Evolutionary conservation across 768 basidiomycete species (phyloP).

Genomic region (Amanita brunnescens): DNA sequence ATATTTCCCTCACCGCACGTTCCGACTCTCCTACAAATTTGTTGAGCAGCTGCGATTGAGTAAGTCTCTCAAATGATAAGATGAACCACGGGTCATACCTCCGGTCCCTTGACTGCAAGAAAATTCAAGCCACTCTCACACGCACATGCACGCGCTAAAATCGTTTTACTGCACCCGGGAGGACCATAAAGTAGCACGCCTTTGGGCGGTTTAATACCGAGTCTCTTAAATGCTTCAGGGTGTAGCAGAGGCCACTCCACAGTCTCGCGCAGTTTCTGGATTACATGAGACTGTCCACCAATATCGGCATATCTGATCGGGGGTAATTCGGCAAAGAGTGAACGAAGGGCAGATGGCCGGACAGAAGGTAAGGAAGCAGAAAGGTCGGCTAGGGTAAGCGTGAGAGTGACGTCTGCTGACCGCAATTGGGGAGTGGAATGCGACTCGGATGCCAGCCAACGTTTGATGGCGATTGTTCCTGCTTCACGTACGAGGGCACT

Average conservation of each 20-base stretch:
- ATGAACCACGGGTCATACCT: slow-evolving; percentile 42
- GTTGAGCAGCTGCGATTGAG: slow-evolving; percentile 64
- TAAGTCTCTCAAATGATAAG: not conserved
- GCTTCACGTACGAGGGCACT: slow-evolving; percentile 89
- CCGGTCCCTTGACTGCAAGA: slow-evolving; percentile 94
- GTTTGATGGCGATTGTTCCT: slow-evolving; percentile 85
- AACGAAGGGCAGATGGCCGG: slow-evolving; percentile 90
- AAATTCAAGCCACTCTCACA: slow-evolving; percentile 94
- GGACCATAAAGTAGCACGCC: slow-evolving; percentile 92
- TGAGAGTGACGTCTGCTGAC: slow-evolving; percentile 10
- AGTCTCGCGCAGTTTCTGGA: slow-evolving; percentile 81
- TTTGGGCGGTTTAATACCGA: slow-evolving; percentile 84
- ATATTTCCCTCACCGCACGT: slow-evolving; percentile 88
- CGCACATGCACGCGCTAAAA: slow-evolving; percentile 86
- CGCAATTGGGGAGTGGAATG: slow-evolving; percentile 12
- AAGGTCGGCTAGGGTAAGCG: slow-evolving; percentile 56
- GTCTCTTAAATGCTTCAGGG: slow-evolving; percentile 74
- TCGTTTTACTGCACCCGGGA: slow-evolving; percentile 95
- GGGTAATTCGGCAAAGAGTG: slow-evolving; percentile 82
- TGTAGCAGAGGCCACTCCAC: slow-evolving; percentile 95
- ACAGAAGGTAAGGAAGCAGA: slow-evolving; percentile 64
- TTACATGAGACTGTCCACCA: slow-evolving; percentile 75
- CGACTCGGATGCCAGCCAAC: slow-evolving; percentile 39
- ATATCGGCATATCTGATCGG: slow-evolving; percentile 81
- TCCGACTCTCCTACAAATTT: slow-evolving; percentile 99